These are phyloP conservation scores for Leptographium procerum DNA, from an alignment of 2,329 filamentous ascomycete genomes.

Conservation along the genomic window DNA sequence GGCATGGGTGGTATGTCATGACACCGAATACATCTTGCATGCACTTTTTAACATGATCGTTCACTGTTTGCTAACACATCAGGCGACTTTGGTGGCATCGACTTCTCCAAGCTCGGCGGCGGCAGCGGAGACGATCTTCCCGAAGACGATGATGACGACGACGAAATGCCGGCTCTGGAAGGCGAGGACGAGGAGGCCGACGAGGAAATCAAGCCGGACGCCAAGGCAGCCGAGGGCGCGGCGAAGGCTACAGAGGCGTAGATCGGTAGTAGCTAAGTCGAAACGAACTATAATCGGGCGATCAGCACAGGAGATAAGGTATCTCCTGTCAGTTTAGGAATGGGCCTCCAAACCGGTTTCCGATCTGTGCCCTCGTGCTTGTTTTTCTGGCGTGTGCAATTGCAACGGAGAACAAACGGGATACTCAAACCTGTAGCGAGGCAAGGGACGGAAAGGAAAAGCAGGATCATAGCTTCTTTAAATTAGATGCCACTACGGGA, in stretches of 20 bases:
- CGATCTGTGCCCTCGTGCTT: background rate
- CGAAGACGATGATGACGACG: slow-evolving; percentile 48
- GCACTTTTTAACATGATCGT: background rate
- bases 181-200: slow-evolving; percentile 30
- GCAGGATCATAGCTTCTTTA: background rate
- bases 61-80: background rate
- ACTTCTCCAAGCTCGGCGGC: slow-evolving; percentile 82
- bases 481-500: background rate
- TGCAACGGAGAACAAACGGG: background rate
- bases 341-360: background rate
- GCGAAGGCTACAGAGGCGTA: background rate
- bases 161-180: slow-evolving; percentile 78
- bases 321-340: background rate
- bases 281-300: background rate
- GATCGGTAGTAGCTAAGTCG: background rate
- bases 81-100: slow-evolving; percentile 71
- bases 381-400: background rate
- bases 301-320: background rate
- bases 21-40: background rate
- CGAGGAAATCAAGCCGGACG: slow-evolving; percentile 24
- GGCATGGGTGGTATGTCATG: slow-evolving; percentile 12
- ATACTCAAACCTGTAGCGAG: background rate
- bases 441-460: background rate
- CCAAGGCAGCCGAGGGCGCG: slow-evolving; percentile 13
- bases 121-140: slow-evolving; percentile 30